Percentiles rank a stretch among this genome's conserved stretches.
Conservation (phyloP, 192 early-diverging fungal genomes). For the Mortierella alpina region DNA sequence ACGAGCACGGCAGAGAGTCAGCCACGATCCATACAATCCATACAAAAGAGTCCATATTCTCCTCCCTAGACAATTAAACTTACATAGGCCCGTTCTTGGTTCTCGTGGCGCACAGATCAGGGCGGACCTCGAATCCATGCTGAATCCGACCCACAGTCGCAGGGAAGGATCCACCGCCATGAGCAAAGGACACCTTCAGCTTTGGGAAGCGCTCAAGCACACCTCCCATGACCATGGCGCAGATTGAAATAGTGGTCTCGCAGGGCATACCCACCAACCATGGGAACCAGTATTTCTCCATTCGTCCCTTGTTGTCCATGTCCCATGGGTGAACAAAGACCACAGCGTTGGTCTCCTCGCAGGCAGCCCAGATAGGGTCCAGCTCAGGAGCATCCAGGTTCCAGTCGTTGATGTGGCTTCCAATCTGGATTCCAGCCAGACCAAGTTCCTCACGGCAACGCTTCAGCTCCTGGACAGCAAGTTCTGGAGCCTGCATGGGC, state of each 20-base stretch:
- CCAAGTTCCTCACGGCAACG: constrained; percentile 75
- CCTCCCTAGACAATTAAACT: constrained; percentile 6
- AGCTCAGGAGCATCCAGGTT: constrained; percentile 77
- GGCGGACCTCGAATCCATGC: constrained; percentile 72
- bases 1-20: background rate
- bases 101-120: constrained; percentile 69
- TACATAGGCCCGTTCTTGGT: constrained; percentile 65
- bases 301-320: constrained; percentile 68
- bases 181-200: constrained; percentile 71
- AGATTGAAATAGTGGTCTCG: constrained; percentile 75
- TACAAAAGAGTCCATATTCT: background rate
- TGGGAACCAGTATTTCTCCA: constrained; percentile 79
- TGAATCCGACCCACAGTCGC: constrained; percentile 74
- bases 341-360: constrained; percentile 69
- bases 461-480: constrained; percentile 69
- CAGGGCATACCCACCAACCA: constrained; percentile 68
- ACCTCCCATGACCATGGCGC: constrained; percentile 74
- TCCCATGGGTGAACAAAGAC: constrained; percentile 80
- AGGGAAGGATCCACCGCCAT: constrained; percentile 76
- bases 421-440: constrained; percentile 71
- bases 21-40: background rate
- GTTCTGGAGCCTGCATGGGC: constrained; percentile 75
- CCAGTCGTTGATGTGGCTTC: constrained; percentile 74
- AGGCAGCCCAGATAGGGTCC: constrained; percentile 72
- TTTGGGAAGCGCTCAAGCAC: constrained; percentile 72